Evolutionary conservation across 805 yeast species (phyloP), one percentile per base, ranked within the genome.

Genomic region (Candida peoriensis): DNA sequence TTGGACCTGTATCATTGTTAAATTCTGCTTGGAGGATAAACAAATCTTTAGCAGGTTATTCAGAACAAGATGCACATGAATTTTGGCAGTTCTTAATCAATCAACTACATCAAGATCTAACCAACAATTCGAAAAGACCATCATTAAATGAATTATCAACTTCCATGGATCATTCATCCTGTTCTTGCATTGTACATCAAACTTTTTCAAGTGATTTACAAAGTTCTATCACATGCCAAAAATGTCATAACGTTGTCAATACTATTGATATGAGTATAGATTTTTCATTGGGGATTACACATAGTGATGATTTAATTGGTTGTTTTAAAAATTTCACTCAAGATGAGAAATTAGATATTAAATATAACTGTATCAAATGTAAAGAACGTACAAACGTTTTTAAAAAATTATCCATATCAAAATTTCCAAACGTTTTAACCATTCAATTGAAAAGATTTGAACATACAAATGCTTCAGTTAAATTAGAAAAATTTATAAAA

Each of bases 51-150:
- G 95, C 97, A 0, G 99, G 99, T 2, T 89, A 89, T 47, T 82
- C 93, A 23, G 97, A 93, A 59, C 99, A 93, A 60, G 99, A 93
- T 57, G 97, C 98, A 0, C 99, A 93, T 60, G 99, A 93, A 59
- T 93, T 90, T 59, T 81, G 95, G 81, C 97, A 93, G 55, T 89
- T 90, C 55, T 53, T 90, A 20, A 67, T 90, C 24, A 84, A 90
- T 58, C 95, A 88, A 58, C 60, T 93, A 37, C 98, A 93, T 38
- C 49, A 53, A 25, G 68, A 61, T 23, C 46, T 58, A 19, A 46
- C 42, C 13, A 45, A 41, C 9, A 41, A 46, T 12, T 8, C 24
- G 6, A 34, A 38, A 20, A 41, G 45, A 20, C 43, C 43, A 31
- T 28, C 21, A 26, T 33, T 26, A 12, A 26, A 20, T 19, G 34